Percentiles rank a stretch among this genome's conserved stretches.
Evolutionary conservation across 2,329 filamentous ascomycete genomes (phyloP).

Genomic region (Clonostachys rosea): DNA sequence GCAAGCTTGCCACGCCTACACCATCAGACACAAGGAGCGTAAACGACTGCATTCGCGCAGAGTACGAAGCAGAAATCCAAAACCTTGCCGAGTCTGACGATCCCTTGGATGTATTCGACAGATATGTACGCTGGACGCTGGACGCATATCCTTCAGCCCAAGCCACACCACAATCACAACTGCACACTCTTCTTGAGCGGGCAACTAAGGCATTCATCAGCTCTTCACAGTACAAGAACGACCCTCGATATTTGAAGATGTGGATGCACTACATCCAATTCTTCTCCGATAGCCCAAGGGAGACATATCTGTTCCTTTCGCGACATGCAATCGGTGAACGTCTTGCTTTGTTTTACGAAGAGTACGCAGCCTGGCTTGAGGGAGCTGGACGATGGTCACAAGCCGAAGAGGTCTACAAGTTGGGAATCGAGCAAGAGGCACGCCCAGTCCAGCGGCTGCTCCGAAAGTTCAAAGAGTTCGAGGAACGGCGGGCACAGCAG

Average conservation of each 20-base stretch:
- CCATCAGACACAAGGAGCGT: constrained; percentile 70
- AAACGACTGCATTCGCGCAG: constrained; percentile 73
- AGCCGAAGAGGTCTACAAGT: constrained; percentile 87
- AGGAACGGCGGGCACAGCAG: constrained; percentile 67
- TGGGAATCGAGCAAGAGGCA: constrained; percentile 86
- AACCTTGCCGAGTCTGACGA: constrained; percentile 85
- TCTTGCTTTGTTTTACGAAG: constrained; percentile 91
- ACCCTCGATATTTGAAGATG: constrained; percentile 85
- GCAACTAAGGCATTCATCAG: constrained; percentile 86
- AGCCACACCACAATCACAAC: constrained; percentile 84
- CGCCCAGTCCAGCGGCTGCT: constrained; percentile 74
- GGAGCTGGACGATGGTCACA: constrained; percentile 78
- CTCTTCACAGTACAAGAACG: constrained; percentile 88
- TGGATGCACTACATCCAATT: constrained; percentile 94
- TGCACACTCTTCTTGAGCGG: constrained; percentile 83
- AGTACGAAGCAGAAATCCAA: constrained; percentile 81
- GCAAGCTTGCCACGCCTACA: constrained; percentile 56
- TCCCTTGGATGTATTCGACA: constrained; percentile 90
- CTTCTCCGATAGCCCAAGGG: constrained; percentile 88
- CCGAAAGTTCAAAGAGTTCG: constrained; percentile 90
- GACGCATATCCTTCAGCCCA: constrained; percentile 93
- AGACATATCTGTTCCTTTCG: constrained; percentile 87
- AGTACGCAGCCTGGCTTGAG: constrained; percentile 93
- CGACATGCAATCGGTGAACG: constrained; percentile 83
- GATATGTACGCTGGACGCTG: constrained; percentile 95